Base-by-base conservation (phyloP, 1,139 yeast species). In the Kodamaea sp. region DNA sequence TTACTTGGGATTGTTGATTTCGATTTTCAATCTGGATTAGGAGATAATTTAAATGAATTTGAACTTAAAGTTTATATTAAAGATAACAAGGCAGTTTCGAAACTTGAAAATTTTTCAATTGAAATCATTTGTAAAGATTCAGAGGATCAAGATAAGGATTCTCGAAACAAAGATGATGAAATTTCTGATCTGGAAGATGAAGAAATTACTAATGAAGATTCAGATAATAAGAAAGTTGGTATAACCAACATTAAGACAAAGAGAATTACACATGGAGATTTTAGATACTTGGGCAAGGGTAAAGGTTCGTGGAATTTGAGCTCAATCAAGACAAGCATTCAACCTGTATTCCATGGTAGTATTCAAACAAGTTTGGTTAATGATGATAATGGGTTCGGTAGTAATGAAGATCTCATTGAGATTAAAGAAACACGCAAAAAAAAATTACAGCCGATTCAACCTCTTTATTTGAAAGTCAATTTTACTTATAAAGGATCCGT, bases 251-350 rank as follows among this genome's bases (percentile, higher is more conserved):
- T 84, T 34, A 81, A 78, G 49, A 67, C 81, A 7, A 58, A 74
- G 41, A 65, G 94, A 47, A 63, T 80, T 24, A 80, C 94, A 2
- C 79, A 80, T 38, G 96, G 96, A 8, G 94, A 86, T 51, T 75
- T 84, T 48, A 72, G 74, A 39, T 67, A 69, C 40, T 73, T 71
- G 34, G 74, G 74, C 20, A 64, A 69, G 11, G 82, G 81, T 0
- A 60, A 56, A 27, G 86, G 82, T n/a, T 78, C 75, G 50, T 89
- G 97, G 96, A 70, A 75, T 8, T 74, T 90, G 46, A 73, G 78
- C 23, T 69, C 69, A 22, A 62, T 81, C 8, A 66, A 81, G 2
- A 65, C 84, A 1, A 96, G 96, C 0, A 73, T 81, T 45, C 75
- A 70, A 37, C 90, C 95, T 0, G 66, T 84, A 0, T 67, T 90